Base-by-base conservation (phyloP, 345 rosid genomes). In the Bretschneidera sinensis region DNA sequence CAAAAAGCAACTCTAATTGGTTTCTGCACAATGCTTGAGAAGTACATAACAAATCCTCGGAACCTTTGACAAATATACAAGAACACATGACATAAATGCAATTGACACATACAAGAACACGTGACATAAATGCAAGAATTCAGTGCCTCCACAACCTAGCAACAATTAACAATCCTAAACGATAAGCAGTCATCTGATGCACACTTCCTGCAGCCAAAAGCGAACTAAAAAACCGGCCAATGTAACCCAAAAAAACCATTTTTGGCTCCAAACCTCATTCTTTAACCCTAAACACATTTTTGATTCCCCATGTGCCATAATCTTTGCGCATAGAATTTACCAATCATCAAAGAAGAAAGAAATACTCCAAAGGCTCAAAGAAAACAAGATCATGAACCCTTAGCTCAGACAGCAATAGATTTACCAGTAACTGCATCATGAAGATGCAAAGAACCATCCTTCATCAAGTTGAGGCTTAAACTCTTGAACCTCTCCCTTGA, bases 401-500 rank as follows among this genome's bases (percentile, higher is more conserved):
- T 67, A 92, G 65, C n/a, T 80, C 70, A 92, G 65, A 92, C 95
- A 21, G 81, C 78, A 15, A 89, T 75, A 2, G 97, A 68, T 75
- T 87, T 82, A 21, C 97, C 98, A 0, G 92, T 92, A 47, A 84
- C 65, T 31, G 85, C 95, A 61, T 92, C 97, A 14, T 87, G 97
- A 34, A 92, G 95, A 65, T 84, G 95, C 70, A 92, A 70, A 2
- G 98, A 92, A 35, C 98, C 98, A 59, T 92, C 97, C 75, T 92
- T 92, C 98, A 92, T 87, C 73, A 92, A 72, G 70, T 92, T 89
- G 39, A 89, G 59, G 68, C 98, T 92, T 81, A 92, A 76, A 59
- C 96, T 92, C 85, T 92, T 92, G 79, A 87, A 92, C 55, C 98
- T 85, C 82, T 92, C 98, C 68, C 98, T 74, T 16, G 98, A 92